Evolutionary conservation across 2,329 filamentous ascomycete genomes (phyloP).

Genomic region (Sporothrix pallida): DNA sequence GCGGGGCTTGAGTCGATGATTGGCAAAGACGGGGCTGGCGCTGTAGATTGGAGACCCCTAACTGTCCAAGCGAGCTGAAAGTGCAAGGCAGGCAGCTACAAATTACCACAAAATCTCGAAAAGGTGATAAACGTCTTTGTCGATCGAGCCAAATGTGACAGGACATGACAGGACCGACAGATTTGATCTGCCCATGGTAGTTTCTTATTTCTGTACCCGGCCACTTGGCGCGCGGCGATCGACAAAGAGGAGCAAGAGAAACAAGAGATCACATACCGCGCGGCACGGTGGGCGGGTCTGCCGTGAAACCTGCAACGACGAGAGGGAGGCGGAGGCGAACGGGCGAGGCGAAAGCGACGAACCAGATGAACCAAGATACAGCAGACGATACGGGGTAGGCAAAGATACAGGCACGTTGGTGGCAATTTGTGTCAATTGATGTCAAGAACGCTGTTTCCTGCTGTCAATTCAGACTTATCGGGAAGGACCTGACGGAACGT

Average conservation of each 20-base stretch:
- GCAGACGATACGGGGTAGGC: not conserved
- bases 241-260: not conserved
- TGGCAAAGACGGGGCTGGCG: not conserved
- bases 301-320: not conserved
- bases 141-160: not conserved
- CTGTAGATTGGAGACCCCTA: not conserved
- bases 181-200: constrained; percentile 16
- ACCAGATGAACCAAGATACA: not conserved
- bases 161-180: not conserved
- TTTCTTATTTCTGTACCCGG: not conserved
- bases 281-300: not conserved
- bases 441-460: not conserved
- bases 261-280: constrained; percentile 20
- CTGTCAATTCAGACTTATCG: not conserved
- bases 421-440: not conserved
- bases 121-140: not conserved
- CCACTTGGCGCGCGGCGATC: not conserved
- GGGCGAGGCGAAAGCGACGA: not conserved
- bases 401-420: not conserved
- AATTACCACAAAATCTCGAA: too few relatives aligned
- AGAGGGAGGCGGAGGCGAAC: not conserved
- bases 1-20: not conserved
- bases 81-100: not conserved
- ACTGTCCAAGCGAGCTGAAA: constrained; percentile 7
- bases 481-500: constrained; percentile 16